These are phyloP conservation scores for Xylaria acuta DNA, from an alignment of 495 filamentous ascomycete species.

Conservation along the genomic window DNA sequence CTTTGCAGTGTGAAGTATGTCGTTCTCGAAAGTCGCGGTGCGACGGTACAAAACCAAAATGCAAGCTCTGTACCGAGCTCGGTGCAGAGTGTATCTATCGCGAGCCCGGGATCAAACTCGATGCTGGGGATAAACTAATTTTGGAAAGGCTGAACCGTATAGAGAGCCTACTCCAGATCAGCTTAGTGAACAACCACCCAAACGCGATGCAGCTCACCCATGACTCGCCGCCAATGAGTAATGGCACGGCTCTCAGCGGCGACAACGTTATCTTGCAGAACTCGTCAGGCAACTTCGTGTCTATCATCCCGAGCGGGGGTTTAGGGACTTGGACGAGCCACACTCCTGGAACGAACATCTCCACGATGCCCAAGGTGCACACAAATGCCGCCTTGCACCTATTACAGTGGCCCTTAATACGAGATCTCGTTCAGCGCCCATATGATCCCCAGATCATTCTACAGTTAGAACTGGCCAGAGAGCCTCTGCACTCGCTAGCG, in stretches of 20 bases:
- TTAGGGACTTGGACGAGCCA: constrained; percentile 73
- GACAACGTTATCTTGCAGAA: constrained; percentile 64
- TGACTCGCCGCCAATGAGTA: constrained; percentile 74
- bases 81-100: constrained; percentile 84
- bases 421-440: constrained; percentile 73
- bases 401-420: constrained; percentile 80
- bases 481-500: constrained; percentile 70
- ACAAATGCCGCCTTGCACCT: constrained; percentile 80
- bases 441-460: constrained; percentile 80
- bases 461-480: constrained; percentile 81
- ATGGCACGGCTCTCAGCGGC: constrained; percentile 68
- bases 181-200: constrained; percentile 54
- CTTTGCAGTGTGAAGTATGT: constrained; percentile 77
- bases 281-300: constrained; percentile 54
- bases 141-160: constrained; percentile 77
- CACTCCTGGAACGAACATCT: constrained; percentile 69
- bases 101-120: constrained; percentile 85
- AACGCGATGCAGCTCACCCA: constrained; percentile 52
- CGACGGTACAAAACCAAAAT: constrained; percentile 83
- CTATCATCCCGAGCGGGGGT: constrained; percentile 68
- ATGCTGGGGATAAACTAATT: constrained; percentile 85
- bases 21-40: constrained; percentile 83
- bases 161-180: constrained; percentile 77
- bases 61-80: constrained; percentile 80
- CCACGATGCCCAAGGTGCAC: constrained; percentile 83